phyloP scores from a whole-genome alignment of 2,329 filamentous ascomycete genomes.

The Zymoseptoria pseudotritici region DNA sequence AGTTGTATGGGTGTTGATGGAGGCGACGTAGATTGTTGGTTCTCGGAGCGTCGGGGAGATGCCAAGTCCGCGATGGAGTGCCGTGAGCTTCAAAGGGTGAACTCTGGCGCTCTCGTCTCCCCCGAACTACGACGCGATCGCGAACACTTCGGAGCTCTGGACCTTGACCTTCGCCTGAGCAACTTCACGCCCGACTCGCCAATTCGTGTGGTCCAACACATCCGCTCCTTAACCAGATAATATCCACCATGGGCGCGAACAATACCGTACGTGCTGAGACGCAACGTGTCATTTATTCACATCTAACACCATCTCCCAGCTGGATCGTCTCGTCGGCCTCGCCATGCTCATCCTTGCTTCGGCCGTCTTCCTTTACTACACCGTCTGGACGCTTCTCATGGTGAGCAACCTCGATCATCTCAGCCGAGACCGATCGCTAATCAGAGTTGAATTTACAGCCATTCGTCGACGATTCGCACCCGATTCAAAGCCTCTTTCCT shows the following conservation, averaged over 20 bases:
- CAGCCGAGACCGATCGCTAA: background rate
- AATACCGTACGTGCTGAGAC: conserved; percentile 6
- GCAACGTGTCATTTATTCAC: background rate
- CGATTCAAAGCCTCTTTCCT: conserved; percentile 89
- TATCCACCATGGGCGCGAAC: conserved; percentile 15
- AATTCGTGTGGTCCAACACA: background rate
- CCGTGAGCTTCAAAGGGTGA: no score
- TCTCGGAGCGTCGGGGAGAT: background rate
- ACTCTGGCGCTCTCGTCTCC: background rate
- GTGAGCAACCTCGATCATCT: conserved; percentile 44
- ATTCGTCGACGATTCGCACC: conserved; percentile 92
- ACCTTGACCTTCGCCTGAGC: background rate
- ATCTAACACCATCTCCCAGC: conserved; percentile 47
- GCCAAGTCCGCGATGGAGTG: background rate
- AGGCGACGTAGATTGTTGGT: background rate
- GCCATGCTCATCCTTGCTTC: conserved; percentile 69
- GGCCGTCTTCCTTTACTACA: conserved; percentile 82
- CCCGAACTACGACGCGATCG: background rate
- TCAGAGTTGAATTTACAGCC: conserved; percentile 50
- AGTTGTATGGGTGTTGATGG: background rate
- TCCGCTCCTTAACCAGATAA: conserved; percentile 1
- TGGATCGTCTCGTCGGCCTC: conserved; percentile 78
- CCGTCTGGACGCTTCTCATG: conserved; percentile 95
- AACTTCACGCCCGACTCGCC: background rate
- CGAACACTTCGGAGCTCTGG: background rate